These are phyloP conservation scores for Cicer bijugum DNA, from an alignment of 306 rosid genomes.

Conservation along the genomic window DNA sequence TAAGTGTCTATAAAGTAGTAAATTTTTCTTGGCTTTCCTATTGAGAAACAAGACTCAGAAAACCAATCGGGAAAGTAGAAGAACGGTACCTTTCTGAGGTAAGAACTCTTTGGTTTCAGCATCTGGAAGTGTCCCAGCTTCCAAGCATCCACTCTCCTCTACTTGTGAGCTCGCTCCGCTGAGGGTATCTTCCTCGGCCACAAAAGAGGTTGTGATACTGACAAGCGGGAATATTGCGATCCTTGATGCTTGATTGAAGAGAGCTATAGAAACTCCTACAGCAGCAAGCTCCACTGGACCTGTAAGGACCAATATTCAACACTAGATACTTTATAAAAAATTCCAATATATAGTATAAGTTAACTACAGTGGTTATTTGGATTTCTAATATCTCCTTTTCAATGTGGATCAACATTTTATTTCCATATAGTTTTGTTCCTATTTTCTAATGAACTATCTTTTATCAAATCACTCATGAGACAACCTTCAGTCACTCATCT, in stretches of 20 bases:
- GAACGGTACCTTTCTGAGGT: conserved; percentile 57
- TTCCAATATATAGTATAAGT: conserved; percentile 3
- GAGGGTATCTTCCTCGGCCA: conserved; percentile 88
- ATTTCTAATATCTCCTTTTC: background rate
- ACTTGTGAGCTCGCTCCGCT: conserved; percentile 47
- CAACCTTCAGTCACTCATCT: background rate
- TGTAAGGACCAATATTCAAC: conserved; percentile 41
- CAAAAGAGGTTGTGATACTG: conserved; percentile 93
- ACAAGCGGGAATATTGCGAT: conserved; percentile 93
- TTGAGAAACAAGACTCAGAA: conserved; percentile 9
- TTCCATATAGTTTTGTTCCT: background rate
- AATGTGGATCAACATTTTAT: background rate
- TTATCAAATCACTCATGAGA: conserved; percentile 8
- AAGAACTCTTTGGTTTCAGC: conserved; percentile 63
- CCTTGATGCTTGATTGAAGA: conserved; percentile 90
- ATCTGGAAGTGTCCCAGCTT: conserved; percentile 49
- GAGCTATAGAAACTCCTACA: conserved; percentile 94
- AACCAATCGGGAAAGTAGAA: conserved; percentile 11
- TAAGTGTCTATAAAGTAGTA: conserved; percentile 2
- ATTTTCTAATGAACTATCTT: conserved; percentile 21
- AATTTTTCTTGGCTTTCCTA: conserved; percentile 16
- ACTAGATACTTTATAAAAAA: conserved; percentile 16
- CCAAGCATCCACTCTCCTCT: conserved; percentile 52
- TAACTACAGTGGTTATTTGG: background rate
- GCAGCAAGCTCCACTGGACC: conserved; percentile 98